Conservation (phyloP, 768 basidiomycete species). For the Kwoniella heveanensis region DNA sequence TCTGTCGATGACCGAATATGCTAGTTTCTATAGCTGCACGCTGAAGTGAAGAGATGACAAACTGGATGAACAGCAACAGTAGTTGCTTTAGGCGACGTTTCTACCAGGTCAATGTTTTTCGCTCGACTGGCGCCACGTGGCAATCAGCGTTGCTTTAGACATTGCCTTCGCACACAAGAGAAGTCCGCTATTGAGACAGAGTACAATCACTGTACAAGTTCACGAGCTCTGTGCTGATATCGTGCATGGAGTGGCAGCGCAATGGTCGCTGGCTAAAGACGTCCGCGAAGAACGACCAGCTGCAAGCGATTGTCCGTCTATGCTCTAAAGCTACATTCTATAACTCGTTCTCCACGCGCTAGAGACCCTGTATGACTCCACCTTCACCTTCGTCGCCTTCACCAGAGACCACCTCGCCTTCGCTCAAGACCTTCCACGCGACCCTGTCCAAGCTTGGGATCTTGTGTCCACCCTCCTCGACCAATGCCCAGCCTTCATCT, state of each 20-base stretch:
- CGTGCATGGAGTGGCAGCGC: too few species aligned
- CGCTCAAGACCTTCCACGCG: conserved; percentile 45
- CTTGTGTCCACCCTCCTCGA: conserved; percentile 20
- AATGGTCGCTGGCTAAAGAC: too few species aligned
- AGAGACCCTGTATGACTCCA: conserved; percentile 46
- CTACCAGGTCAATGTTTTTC: background rate
- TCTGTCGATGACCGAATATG: too few species aligned
- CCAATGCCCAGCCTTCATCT: conserved; percentile 28
- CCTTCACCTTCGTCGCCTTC: conserved; percentile 25
- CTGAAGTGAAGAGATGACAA: too few species aligned
- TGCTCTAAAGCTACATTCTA: conserved; percentile 1
- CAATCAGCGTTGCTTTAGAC: background rate
- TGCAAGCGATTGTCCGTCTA: background rate
- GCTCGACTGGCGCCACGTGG: background rate
- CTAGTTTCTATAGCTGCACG: too few species aligned
- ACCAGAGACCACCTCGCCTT: conserved; percentile 31
- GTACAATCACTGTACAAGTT: too few species aligned
- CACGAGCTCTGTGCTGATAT: too few species aligned
- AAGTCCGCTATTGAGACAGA: too few species aligned
- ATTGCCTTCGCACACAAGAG: too few species aligned
- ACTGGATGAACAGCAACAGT: too few species aligned
- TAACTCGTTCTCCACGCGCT: background rate
- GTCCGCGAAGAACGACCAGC: background rate
- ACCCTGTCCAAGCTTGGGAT: conserved; percentile 24
- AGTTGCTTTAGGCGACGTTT: background rate